Evolutionary conservation across 2,329 filamentous ascomycete species (phyloP).

Genomic region (Colletotrichum sp.): DNA sequence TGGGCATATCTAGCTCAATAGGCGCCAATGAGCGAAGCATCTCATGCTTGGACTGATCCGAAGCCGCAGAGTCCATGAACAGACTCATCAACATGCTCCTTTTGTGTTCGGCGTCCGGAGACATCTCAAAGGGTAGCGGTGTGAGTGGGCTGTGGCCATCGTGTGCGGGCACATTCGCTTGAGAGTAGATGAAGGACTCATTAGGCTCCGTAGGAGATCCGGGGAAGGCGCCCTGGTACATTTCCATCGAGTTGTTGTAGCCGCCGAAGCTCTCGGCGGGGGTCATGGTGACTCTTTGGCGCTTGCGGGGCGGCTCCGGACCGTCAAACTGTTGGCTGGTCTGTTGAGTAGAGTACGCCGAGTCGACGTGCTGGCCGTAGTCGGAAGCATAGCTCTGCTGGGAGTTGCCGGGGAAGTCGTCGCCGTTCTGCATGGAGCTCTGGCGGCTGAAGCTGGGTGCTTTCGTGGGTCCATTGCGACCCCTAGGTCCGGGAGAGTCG

Average conservation of each 20-base stretch:
- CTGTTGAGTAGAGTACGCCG: conserved; percentile 69
- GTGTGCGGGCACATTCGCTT: conserved; percentile 39
- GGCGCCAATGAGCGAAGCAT: conserved; percentile 78
- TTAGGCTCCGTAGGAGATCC: conserved; percentile 81
- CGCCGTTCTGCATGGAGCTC: conserved; percentile 72
- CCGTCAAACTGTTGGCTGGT: conserved; percentile 35
- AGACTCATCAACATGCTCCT: conserved; percentile 82
- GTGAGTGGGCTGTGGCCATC: conserved; percentile 64
- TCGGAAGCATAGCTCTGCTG: conserved; percentile 85
- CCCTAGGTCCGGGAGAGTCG: conserved; percentile 80
- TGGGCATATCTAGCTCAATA: conserved; percentile 87
- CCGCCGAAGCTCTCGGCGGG: conserved; percentile 64
- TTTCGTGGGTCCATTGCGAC: conserved; percentile 66
- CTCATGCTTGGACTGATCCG: conserved; percentile 76
- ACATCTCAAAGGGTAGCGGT: conserved; percentile 66
- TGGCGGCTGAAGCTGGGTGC: conserved; percentile 75
- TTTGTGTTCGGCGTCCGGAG: conserved; percentile 76
- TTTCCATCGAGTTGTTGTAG: conserved; percentile 52
- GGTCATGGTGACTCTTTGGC: conserved; percentile 64
- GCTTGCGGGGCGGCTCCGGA: conserved; percentile 82
- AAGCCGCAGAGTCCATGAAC: conserved; percentile 75
- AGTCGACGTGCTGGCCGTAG: conserved; percentile 75
- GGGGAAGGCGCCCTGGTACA: conserved; percentile 57
- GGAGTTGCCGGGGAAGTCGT: conserved; percentile 74
- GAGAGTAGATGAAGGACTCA: conserved; percentile 76